Conservation (phyloP, 2,329 filamentous ascomycete genomes). For the Aspergillus novoparasiticus region DNA sequence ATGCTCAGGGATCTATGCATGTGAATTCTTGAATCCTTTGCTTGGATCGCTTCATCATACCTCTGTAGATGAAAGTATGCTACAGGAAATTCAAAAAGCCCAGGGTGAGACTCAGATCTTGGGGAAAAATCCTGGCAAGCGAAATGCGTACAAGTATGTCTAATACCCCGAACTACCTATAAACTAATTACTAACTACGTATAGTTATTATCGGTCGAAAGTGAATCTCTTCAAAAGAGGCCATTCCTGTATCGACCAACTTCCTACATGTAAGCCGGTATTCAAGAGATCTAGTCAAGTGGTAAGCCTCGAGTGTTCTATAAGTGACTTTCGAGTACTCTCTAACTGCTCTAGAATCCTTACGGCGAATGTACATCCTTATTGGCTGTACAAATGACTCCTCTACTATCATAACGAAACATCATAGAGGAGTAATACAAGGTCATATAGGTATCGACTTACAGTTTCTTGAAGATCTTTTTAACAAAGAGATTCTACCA, state of each 20-base stretch:
- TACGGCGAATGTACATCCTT: background rate
- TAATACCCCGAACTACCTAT: background rate
- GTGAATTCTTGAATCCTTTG: background rate
- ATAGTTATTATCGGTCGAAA: background rate
- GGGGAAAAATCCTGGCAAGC: rapidly evolving
- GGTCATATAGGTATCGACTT: background rate
- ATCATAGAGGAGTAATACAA: background rate
- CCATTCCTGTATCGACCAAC: background rate
- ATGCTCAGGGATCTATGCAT: background rate
- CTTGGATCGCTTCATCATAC: background rate
- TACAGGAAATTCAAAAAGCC: background rate
- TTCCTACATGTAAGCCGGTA: background rate
- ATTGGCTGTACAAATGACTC: background rate
- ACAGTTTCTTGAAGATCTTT: background rate
- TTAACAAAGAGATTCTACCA: background rate
- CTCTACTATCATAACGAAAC: background rate
- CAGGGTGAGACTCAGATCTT: background rate
- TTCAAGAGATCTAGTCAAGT: background rate
- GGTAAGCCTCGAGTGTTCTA: background rate
- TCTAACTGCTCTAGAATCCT: background rate
- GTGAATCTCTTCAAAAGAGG: background rate
- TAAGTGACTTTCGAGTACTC: background rate
- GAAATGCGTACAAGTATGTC: background rate
- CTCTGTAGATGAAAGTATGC: background rate
- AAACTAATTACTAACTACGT: background rate